A percentile compares a stretch with the other conserved stretches of the same genome.
Conservation (phyloP, 106 monocot species). For the Dioscorea alata region DNA sequence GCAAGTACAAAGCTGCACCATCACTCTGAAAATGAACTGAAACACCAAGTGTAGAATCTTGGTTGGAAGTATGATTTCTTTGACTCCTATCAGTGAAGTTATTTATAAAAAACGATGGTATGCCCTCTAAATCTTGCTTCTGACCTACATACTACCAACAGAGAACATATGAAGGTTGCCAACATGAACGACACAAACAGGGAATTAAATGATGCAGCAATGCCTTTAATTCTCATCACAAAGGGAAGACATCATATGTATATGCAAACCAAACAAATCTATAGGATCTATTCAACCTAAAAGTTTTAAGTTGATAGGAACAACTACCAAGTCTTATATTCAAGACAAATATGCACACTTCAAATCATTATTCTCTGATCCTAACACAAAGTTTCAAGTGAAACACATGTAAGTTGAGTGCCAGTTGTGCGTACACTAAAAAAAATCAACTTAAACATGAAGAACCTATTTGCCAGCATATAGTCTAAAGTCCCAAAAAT, state of each 20-base stretch:
- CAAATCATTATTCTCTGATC: too few relatives aligned
- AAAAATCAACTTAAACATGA: too few relatives aligned
- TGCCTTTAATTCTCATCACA: neutral
- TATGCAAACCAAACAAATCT: too few relatives aligned
- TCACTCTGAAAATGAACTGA: slow-evolving; percentile 90
- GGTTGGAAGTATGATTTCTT: slow-evolving; percentile 11
- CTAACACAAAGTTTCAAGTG: too few relatives aligned
- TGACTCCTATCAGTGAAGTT: slow-evolving; percentile 18
- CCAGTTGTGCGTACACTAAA: too few relatives aligned
- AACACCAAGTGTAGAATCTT: slow-evolving; percentile 36
- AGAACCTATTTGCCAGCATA: too few relatives aligned
- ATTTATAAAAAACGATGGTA: slow-evolving; percentile 42
- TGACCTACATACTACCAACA: slow-evolving; percentile 24
- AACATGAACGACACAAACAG: neutral
- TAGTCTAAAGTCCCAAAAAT: too few relatives aligned
- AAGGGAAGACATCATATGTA: neutral
- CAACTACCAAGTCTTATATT: too few relatives aligned
- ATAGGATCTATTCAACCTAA: too few relatives aligned
- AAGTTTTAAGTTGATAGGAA: too few relatives aligned
- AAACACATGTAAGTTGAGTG: too few relatives aligned
- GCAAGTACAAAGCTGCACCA: slow-evolving; percentile 73
- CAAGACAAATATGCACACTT: too few relatives aligned
- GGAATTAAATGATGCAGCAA: neutral
- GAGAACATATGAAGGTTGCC: neutral
- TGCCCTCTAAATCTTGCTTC: slow-evolving; percentile 13